Percentiles rank a stretch among this genome's conserved stretches.
phyloP scores from a whole-genome alignment of 352 stramenopile genomes.

The Phytophthora agathidicida region DNA sequence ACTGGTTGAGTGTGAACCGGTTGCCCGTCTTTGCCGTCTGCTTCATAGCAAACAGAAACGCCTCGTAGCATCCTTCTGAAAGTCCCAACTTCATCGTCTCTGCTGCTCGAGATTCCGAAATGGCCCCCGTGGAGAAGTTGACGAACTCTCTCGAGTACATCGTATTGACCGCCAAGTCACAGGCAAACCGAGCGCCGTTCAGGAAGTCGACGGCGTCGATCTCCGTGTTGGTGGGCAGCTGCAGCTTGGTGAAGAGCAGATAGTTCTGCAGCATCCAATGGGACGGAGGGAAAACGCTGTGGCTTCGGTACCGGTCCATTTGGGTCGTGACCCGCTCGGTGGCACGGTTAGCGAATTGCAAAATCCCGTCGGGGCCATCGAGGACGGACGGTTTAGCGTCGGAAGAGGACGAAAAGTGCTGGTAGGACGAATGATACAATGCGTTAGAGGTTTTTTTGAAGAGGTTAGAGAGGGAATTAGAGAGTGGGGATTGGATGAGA shows the following conservation, averaged over 20 bases:
- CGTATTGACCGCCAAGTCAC: slow-evolving; percentile 50
- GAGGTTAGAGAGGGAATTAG: not conserved
- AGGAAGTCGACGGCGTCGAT: slow-evolving; percentile 60
- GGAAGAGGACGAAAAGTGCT: slow-evolving; percentile 34
- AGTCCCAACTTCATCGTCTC: slow-evolving; percentile 43
- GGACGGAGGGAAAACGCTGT: slow-evolving; percentile 46
- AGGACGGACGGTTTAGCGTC: slow-evolving; percentile 29
- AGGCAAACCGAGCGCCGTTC: slow-evolving; percentile 53
- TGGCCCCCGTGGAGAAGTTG: slow-evolving; percentile 48
- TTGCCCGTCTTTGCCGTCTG: slow-evolving; percentile 56
- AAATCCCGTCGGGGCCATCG: slow-evolving; percentile 34
- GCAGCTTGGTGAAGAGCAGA: slow-evolving; percentile 51
- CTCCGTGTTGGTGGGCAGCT: slow-evolving; percentile 53
- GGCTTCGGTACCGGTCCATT: slow-evolving; percentile 36
- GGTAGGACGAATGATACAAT: not conserved
- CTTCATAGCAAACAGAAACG: slow-evolving; percentile 61
- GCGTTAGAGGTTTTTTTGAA: slow-evolving; percentile 1
- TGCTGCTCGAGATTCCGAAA: slow-evolving; percentile 43
- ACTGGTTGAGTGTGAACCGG: slow-evolving; percentile 47
- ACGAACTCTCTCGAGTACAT: slow-evolving; percentile 67
- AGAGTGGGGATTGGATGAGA: not conserved
- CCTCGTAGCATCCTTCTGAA: slow-evolving; percentile 52
- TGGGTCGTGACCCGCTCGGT: slow-evolving; percentile 17
- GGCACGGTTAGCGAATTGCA: slow-evolving; percentile 35
- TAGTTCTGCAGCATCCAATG: slow-evolving; percentile 41